Percentiles rank a stretch among this genome's conserved stretches.
phyloP scores from a whole-genome alignment of 352 stramenopile genomes.

The Globisporangium canariense region DNA sequence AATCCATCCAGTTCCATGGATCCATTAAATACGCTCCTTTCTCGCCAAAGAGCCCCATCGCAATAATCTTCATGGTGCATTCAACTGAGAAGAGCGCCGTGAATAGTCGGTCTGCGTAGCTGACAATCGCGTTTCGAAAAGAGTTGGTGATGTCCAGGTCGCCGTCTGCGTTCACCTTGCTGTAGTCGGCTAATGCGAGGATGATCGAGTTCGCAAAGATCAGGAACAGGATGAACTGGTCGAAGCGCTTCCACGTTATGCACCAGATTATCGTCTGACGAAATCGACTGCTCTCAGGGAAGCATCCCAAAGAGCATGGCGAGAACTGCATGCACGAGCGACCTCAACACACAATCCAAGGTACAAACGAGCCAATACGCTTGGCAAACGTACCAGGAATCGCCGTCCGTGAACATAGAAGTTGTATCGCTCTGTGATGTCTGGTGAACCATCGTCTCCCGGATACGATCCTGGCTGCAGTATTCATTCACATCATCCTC shows the following conservation, averaged over 20 bases:
- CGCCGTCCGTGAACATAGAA: slow-evolving; percentile 59
- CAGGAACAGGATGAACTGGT: slow-evolving; percentile 81
- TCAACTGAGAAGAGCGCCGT: slow-evolving; percentile 84
- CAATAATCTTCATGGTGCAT: slow-evolving; percentile 87
- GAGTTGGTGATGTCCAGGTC: slow-evolving; percentile 39
- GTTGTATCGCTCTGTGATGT: slow-evolving; percentile 37
- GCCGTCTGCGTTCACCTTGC: slow-evolving; percentile 40
- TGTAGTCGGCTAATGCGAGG: slow-evolving; percentile 77
- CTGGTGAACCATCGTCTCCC: slow-evolving; percentile 18
- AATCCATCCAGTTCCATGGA: slow-evolving; percentile 90
- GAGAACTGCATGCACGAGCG: slow-evolving; percentile 38
- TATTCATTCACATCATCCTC: neutral
- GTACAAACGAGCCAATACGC: neutral
- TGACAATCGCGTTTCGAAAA: slow-evolving; percentile 57
- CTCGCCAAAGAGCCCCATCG: slow-evolving; percentile 72
- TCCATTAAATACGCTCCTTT: slow-evolving; percentile 81
- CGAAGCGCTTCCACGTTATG: slow-evolving; percentile 73
- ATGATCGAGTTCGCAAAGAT: slow-evolving; percentile 84
- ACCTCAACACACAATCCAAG: neutral
- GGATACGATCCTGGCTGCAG: slow-evolving; percentile 17
- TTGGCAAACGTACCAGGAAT: slow-evolving; percentile 33
- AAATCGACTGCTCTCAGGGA: slow-evolving; percentile 48
- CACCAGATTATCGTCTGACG: slow-evolving; percentile 58
- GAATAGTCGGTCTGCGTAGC: slow-evolving; percentile 48
- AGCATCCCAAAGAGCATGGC: slow-evolving; percentile 47